These are phyloP conservation scores for Prinsepia uniflora DNA, from an alignment of 306 rosid species.

Conservation along the genomic window DNA sequence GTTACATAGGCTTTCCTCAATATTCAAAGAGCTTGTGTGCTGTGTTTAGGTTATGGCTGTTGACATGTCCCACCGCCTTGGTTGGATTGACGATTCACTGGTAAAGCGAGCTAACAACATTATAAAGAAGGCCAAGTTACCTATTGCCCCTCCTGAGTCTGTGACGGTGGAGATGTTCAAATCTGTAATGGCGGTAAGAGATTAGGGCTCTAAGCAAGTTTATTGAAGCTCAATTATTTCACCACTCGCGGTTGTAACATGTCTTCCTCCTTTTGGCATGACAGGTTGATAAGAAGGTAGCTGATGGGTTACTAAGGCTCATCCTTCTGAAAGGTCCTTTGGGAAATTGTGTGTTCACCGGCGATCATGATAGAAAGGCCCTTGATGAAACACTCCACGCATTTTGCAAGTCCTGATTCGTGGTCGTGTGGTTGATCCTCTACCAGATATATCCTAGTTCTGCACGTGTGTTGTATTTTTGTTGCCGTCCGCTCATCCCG, in stretches of 20 bases:
- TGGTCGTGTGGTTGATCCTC: constrained; percentile 15
- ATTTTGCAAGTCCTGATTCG: constrained; percentile 62
- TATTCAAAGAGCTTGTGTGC: constrained; percentile 29
- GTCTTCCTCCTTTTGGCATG: constrained; percentile 27
- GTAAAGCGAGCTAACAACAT: constrained; percentile 68
- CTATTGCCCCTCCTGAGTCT: constrained; percentile 60
- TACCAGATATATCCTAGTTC: constrained; percentile 20
- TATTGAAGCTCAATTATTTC: not conserved
- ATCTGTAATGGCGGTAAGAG: constrained; percentile 88
- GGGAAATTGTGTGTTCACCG: constrained; percentile 83
- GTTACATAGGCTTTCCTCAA: not conserved
- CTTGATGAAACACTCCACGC: constrained; percentile 73
- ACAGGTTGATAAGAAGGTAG: constrained; percentile 96
- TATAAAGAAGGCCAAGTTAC: constrained; percentile 64
- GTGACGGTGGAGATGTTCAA: constrained; percentile 83
- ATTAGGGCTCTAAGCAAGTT: not conserved
- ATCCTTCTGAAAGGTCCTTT: constrained; percentile 86
- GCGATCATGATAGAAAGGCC: constrained; percentile 83
- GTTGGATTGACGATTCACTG: constrained; percentile 86
- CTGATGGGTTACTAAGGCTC: constrained; percentile 86
- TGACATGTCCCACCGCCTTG: constrained; percentile 91
- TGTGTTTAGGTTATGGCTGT: constrained; percentile 81
- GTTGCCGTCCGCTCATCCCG: not conserved
- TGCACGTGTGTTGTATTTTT: constrained; percentile 11
- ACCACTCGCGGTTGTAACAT: constrained; percentile 9